Conservation (phyloP, 192 early-diverging fungal species). For the Podila epigama region DNA sequence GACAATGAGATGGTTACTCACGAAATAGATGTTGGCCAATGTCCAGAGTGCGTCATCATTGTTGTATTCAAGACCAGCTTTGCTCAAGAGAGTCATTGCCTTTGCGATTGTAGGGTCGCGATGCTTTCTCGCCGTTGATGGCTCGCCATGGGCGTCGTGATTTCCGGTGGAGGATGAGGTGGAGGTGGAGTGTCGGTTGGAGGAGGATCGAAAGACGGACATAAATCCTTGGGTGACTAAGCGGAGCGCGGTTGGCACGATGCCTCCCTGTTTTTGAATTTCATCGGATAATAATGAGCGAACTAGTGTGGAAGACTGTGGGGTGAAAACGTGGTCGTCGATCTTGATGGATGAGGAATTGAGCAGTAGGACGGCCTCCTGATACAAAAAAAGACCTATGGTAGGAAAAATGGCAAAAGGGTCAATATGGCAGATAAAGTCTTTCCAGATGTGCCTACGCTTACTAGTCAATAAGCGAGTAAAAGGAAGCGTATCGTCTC, state of each 20-base stretch:
- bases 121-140: background rate
- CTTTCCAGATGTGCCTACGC: too few relatives aligned
- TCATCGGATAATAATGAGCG: slow-evolving; percentile 32
- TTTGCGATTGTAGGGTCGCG: slow-evolving; percentile 24
- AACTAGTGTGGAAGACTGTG: slow-evolving; percentile 21
- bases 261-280: slow-evolving; percentile 41
- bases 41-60: slow-evolving; percentile 67
- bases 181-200: background rate
- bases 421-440: background rate
- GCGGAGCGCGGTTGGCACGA: slow-evolving; percentile 32
- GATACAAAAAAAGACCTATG: slow-evolving; percentile 23
- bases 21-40: slow-evolving; percentile 78
- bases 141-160: background rate
- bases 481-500: too few relatives aligned
- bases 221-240: slow-evolving; percentile 42
- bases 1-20: slow-evolving; percentile 41
- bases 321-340: slow-evolving; percentile 32
- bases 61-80: slow-evolving; percentile 53
- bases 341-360: slow-evolving; percentile 7
- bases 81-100: slow-evolving; percentile 53
- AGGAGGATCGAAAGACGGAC: slow-evolving; percentile 28
- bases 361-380: slow-evolving; percentile 23
- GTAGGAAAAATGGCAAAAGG: background rate
- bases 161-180: slow-evolving; percentile 3
- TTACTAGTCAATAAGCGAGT: too few relatives aligned